Evolutionary conservation across 305 asterid genomes (phyloP), one percentile per base, ranked within the genome.

Genomic region (Coffea humblotiana): DNA sequence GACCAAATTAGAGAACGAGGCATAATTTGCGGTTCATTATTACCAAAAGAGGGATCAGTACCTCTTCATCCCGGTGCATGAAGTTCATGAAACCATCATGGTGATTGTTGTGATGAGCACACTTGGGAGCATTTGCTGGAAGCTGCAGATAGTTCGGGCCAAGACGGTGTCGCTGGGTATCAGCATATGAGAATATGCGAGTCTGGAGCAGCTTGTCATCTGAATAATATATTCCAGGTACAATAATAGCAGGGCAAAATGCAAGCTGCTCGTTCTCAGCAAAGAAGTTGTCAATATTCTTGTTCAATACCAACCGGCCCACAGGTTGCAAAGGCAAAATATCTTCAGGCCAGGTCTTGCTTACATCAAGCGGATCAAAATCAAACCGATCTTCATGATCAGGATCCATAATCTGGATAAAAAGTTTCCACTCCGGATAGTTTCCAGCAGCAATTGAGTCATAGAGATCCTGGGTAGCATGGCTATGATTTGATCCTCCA

Each of bases 61-160:
- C 99, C 97, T 95, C 99, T 89, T 93, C 99, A 83, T 95, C 99
- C 90, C 99, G 88, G 84, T 95, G 99, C 98, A 95, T 93, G 88
- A 95, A 88, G 88, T 95, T 93, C 98, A 95, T 92, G 87, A 88
- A 87, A 80, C 99, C 99, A 0, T 95, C 99, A 78, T 95, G 92
- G 84, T 95, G 99, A 85, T 95, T 93, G 84, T 95, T 95, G 85
- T 91, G 99, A 85, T 95, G 97, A 63, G 94, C 88, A 77, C 88
- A 83, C 85, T 95, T 95, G 77, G 99, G 99, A 76, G 99, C 97
- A 82, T 95, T 95, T 43, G 40, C 97, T 21, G 99, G 99, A 70
- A 95, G 96, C 91, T 91, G 97, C 83, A 93, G 84, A 86, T 92
- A 93, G 83, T 95, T 95, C 11, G 99, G 99, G 58, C 99, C 99